Base-by-base conservation (phyloP, 2,329 filamentous ascomycete genomes). In the Pseudogymnoascus sp. region DNA sequence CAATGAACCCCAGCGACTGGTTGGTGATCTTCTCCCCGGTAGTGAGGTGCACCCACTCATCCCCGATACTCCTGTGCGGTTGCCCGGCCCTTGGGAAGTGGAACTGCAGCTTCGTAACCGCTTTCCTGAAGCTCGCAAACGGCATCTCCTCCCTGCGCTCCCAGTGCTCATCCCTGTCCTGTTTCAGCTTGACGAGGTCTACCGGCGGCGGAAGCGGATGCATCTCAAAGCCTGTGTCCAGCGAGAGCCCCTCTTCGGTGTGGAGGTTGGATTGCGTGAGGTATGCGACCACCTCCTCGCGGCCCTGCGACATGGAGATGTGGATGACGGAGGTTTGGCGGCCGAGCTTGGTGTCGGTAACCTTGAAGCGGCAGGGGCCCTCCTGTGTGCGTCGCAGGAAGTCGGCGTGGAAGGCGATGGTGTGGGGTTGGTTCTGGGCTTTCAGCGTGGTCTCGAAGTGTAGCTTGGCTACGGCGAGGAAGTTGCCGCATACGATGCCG, bases 41-140 rank as follows among this genome's bases (percentile, higher is more conserved):
- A 1, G 78, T 74, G 62, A 89, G 80, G 26, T 83, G 80, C 3
- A 89, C 76, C 89, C 89, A 93, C 72, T 89, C 79, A 70, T 91
- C 88, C 3, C 83, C 77, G 31, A 77, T 71, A 59, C 74, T 75
- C 10, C 68, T 71, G 8, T 70, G 64, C 14, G 67, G 69, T 61
- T 81, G 78, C 0, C 79, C 79, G 16, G 76, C 47, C 62, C 80
- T 74, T 21, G 83, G 82, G 61, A 83, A 78, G 69, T 79, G 82
- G 24, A 82, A 78, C 16, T 81, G 76, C 10, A 84, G 74, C 64
- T 83, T 81, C 26, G 70, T 70, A 5, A 77, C 75, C 8, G 72
- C 73, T 66, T 71, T 73, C 29, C 73, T 67, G 63, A 74, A 74
- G 7, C 65, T 53, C 0, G 70, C 53, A 38, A 72, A 73, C 0